Evolutionary conservation across 2,329 filamentous ascomycete species (phyloP).

Genomic region (Fusarium algeriense): DNA sequence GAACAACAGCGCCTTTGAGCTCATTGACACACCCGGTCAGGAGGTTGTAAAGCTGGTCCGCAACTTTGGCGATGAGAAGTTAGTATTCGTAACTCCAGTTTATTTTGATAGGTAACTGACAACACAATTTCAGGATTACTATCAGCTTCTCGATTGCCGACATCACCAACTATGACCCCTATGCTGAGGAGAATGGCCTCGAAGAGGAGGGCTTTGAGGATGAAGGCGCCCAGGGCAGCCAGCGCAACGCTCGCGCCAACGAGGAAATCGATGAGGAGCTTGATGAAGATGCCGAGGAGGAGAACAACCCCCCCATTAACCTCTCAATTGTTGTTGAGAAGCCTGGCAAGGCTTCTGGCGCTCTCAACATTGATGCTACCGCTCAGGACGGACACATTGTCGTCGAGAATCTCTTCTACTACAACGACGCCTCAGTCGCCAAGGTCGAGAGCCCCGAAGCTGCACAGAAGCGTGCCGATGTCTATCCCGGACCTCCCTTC

Average conservation of each 20-base stretch:
- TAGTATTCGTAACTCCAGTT: slow-evolving; percentile 52
- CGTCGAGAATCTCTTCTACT: slow-evolving; percentile 93
- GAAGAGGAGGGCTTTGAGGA: slow-evolving; percentile 57
- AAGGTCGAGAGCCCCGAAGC: slow-evolving; percentile 80
- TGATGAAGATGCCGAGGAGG: slow-evolving; percentile 66
- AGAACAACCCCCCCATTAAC: slow-evolving; percentile 79
- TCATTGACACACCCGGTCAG: slow-evolving; percentile 83
- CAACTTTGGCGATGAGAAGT: slow-evolving; percentile 90
- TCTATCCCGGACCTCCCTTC: slow-evolving; percentile 94
- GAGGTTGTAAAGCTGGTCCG: slow-evolving; percentile 90
- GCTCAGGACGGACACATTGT: slow-evolving; percentile 88
- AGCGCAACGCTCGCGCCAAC: slow-evolving; percentile 61
- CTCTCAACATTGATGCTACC: slow-evolving; percentile 86
- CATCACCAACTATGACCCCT: slow-evolving; percentile 56
- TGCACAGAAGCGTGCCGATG: slow-evolving; percentile 78
- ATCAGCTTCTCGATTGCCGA: slow-evolving; percentile 59
- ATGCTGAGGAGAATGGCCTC: slow-evolving; percentile 54
- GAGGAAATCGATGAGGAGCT: slow-evolving; percentile 46
- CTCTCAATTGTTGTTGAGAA: slow-evolving; percentile 92
- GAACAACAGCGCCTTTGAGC: slow-evolving; percentile 85
- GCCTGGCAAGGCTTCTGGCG: slow-evolving; percentile 75
- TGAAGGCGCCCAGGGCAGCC: slow-evolving; percentile 60
- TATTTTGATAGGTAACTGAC: slow-evolving; percentile 27
- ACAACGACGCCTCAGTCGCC: slow-evolving; percentile 81
- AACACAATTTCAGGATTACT: slow-evolving; percentile 53